phyloP scores from a whole-genome alignment of 83 land plant genomes.

The Picea engelmannii region DNA sequence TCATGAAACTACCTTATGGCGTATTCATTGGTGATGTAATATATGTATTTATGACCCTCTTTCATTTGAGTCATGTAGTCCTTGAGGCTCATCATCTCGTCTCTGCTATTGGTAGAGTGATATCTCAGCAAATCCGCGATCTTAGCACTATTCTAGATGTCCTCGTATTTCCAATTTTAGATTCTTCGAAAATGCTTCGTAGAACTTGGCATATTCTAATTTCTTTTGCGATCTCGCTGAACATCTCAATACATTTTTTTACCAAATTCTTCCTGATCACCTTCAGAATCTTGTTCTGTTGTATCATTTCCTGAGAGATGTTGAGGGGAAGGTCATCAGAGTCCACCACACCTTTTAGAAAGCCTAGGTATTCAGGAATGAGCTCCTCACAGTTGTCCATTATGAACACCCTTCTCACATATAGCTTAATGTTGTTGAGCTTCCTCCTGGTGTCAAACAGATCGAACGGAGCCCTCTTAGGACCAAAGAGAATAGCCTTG shows the following conservation, averaged over 20 bases:
- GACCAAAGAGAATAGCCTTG: conserved; percentile 77
- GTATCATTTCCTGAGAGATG: conserved; percentile 38
- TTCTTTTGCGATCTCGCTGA: conserved; percentile 70
- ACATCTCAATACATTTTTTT: conserved; percentile 42
- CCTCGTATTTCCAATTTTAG: conserved; percentile 75
- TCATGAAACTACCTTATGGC: too few relatives aligned
- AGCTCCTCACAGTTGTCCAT: conserved; percentile 34
- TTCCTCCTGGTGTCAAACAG: conserved; percentile 80
- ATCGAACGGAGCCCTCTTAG: conserved; percentile 77
- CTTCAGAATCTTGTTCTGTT: conserved; percentile 81
- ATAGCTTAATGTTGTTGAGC: conserved; percentile 82
- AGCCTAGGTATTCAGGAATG: conserved; percentile 32
- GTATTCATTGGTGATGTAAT: conserved; percentile 68
- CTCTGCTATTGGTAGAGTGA: conserved; percentile 68
- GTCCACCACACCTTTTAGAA: conserved; percentile 80
- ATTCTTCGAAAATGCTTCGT: conserved; percentile 74
- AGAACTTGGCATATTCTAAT: conserved; percentile 75
- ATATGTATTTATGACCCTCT: conserved; percentile 67
- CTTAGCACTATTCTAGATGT: conserved; percentile 67
- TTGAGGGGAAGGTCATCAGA: conserved; percentile 61
- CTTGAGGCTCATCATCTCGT: conserved; percentile 67
- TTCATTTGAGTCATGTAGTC: conserved; percentile 75
- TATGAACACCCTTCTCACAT: conserved; percentile 39
- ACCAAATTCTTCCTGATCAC: conserved; percentile 27
- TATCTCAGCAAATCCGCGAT: conserved; percentile 61